Evolutionary conservation across 495 filamentous ascomycete genomes (phyloP).

Genomic region (Xanthoparmelia taractica): DNA sequence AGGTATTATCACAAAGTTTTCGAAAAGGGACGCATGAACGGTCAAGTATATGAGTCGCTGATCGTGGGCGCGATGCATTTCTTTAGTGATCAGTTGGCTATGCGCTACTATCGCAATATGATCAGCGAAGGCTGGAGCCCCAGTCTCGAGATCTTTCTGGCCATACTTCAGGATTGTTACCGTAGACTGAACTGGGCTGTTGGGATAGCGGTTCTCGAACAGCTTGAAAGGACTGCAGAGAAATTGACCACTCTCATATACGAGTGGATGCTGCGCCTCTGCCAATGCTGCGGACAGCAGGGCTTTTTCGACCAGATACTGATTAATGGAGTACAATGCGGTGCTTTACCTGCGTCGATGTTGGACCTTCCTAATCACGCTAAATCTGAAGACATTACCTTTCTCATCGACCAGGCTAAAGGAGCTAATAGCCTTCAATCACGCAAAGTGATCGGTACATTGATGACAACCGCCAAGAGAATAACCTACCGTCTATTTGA

Average conservation of each 20-base stretch:
- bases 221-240: not conserved
- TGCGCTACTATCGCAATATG: slow-evolving; percentile 23
- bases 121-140: slow-evolving; percentile 24
- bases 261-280: slow-evolving; percentile 23
- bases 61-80: slow-evolving; percentile 23
- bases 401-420: not conserved
- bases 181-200: slow-evolving; percentile 15
- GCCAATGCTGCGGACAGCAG: slow-evolving; percentile 16
- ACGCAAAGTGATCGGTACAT: not conserved
- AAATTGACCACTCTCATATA: slow-evolving; percentile 8
- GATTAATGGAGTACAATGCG: slow-evolving; percentile 13
- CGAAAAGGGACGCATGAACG: slow-evolving; percentile 22
- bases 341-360: slow-evolving; percentile 6
- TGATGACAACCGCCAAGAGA: not conserved
- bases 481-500: not conserved
- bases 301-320: slow-evolving; percentile 16
- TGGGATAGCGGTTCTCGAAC: slow-evolving; percentile 17
- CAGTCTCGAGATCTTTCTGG: slow-evolving; percentile 14
- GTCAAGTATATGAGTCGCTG: slow-evolving; percentile 21
- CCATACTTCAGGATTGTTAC: slow-evolving; percentile 21
- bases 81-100: slow-evolving; percentile 17
- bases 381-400: not conserved
- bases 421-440: not conserved
- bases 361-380: not conserved
- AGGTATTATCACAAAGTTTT: not conserved